Evolutionary conservation across 2,329 filamentous ascomycete species (phyloP).

Genomic region (Xylariales sp.): DNA sequence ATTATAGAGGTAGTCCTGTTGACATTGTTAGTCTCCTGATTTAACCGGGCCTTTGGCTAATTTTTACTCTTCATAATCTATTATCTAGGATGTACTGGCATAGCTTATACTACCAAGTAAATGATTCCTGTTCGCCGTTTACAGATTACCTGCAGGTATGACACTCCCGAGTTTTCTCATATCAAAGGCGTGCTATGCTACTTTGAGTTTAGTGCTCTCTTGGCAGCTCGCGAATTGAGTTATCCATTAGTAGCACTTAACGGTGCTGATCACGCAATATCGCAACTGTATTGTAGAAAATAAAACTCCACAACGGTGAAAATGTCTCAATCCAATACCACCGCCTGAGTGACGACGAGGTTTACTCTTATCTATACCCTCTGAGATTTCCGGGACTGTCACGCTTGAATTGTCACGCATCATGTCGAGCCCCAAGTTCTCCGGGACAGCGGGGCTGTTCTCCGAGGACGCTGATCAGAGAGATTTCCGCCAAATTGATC

Average conservation of each 20-base stretch:
- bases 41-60: no score
- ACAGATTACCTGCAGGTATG: no score
- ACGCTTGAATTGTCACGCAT: neutral
- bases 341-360: no score
- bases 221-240: neutral
- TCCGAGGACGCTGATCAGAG: constrained; percentile 1
- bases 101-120: neutral
- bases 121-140: no score
- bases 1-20: no score
- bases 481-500: constrained; percentile 18
- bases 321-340: neutral
- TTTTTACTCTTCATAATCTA: no score
- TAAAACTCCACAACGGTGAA: neutral
- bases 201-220: neutral
- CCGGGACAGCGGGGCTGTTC: neutral
- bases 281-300: constrained; percentile 2
- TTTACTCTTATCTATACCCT: neutral
- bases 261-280: constrained; percentile 3
- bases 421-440: constrained; percentile 5
- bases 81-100: neutral
- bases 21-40: no score
- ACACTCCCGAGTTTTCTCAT: no score
- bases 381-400: neutral
- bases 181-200: neutral
- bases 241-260: constrained; percentile 1